phyloP scores from a whole-genome alignment of 225 moss, liverwort and hornwort genomes.

The Physcomitrium patens region DNA sequence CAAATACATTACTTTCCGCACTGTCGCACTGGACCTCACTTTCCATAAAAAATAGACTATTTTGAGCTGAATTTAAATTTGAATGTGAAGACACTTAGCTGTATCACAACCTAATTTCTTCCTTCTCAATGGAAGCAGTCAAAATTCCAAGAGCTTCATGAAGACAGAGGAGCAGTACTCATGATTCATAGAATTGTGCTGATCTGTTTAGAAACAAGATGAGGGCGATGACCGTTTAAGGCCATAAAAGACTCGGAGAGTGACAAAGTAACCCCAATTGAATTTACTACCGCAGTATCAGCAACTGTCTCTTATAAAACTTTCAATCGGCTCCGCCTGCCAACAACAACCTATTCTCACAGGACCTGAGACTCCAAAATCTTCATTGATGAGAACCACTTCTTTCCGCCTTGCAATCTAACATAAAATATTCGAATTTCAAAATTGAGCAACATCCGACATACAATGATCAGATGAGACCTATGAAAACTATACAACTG shows the following conservation, averaged over 20 bases:
- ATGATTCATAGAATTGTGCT: background rate
- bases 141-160: background rate
- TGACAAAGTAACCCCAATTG: background rate
- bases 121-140: background rate
- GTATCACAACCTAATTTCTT: constrained; percentile 34
- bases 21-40: constrained; percentile 12
- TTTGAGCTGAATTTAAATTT: constrained; percentile 8
- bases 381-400: constrained; percentile 12
- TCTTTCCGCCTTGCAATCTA: constrained; percentile 1
- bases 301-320: constrained; percentile 1
- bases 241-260: background rate
- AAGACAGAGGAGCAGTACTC: background rate
- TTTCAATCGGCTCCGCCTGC: constrained; percentile 34
- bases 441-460: background rate
- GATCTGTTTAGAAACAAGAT: no score
- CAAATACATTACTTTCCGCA: background rate
- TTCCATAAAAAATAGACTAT: background rate
- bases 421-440: constrained; percentile 15
- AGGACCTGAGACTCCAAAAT: constrained; percentile 17
- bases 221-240: no score
- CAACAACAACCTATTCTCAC: constrained; percentile 8
- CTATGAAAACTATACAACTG: no score
- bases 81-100: constrained; percentile 5
- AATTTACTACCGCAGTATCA: background rate
- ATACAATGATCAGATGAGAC: constrained; percentile 13